Evolutionary conservation across 495 filamentous ascomycete species (phyloP), one percentile per base, ranked within the genome.

Genomic region (Aspergillus conjunctus): DNA sequence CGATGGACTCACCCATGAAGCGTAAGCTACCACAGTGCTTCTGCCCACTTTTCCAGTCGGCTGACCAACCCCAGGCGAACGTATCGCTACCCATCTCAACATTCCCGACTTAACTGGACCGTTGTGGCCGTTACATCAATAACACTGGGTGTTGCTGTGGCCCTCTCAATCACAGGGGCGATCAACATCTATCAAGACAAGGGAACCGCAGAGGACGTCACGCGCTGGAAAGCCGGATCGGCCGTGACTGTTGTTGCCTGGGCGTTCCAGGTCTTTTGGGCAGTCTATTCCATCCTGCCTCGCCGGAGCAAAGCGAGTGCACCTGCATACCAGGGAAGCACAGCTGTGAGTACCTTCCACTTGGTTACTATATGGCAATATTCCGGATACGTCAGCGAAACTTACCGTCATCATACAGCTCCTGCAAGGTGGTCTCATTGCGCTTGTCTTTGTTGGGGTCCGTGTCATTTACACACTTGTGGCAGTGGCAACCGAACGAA

Each of bases 1-100:
- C 6, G 65, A 64, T 61, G 73, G 75, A 1, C 56, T 79, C 32
- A 63, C 80, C 0, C 73, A 77, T 48, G 76, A 80, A 64, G 67
- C 74, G 79, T 80, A 58, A 60, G 76, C 51, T 8, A 5, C 22
- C 0, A 30, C 39, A 4, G 26, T 66, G 20, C 33, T 3, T 34
- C 53, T 45, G 44, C 4, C 46, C 15, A 18, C 37, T 12, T 32
- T 7, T 39, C 11, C 30, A 32, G 32, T 3, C n/a, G n/a, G n/a
- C 49, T 53, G 20, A 60, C 21, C 32, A 14, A 45, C 52, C 26
- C 53, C 50, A 46, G 53, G 9, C 45, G 46, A 43, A 22, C 41
- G 22, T 65, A 72, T 54, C 63, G 68, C 41, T 31, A 67, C 33
- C 52, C 37, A n/a, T 8, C 59, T 21, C 62, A 74, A 3, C 57